Evolutionary conservation across 2,329 filamentous ascomycete genomes (phyloP), one percentile per base, ranked within the genome.

Genomic region (Elsinoe batatas): DNA sequence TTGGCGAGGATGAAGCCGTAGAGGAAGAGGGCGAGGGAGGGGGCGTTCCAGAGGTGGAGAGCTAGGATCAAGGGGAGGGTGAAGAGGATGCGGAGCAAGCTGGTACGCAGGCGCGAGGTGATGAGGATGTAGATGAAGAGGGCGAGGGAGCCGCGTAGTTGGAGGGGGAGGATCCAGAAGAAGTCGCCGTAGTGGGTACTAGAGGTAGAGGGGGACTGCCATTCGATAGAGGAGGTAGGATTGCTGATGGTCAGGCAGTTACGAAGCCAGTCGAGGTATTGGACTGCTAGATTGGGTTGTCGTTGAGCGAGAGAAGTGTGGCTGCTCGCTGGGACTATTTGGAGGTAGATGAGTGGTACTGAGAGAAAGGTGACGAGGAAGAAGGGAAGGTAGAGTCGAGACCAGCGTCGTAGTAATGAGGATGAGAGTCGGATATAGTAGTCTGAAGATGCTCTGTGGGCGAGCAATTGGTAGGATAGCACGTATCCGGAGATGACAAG

Each of bases 161-260:
- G 26, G 3, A 35, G n/a, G 11, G 18, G 44, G 10, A 49, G 11
- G 51, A 77, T 72, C 76, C 76, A 79, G 53, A 63, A 67, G 1
- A 79, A 63, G 53, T 71, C 68, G 3, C 66, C 70, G 63, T 79
- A 79, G 62, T 79, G 76, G 1, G 76, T 78, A 68, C 78, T 79
- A 37, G 69, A 72, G 70, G 40, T 44, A 20, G 40, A 44, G 18
- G 18, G 3, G 18, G n/a, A 6, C 18, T 26, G 18, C 51, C 37
- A 54, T 20, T 33, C 22, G 12, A 43, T 18, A 10, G 22, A 1
- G 15, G 17, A 37, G 56, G 13, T 20, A 5, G 44, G 44, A 15
- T 49, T 49, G 26, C 26, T 33, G 44, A 10, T 17, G 2, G 26
- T 11, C 18, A 49, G 13, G 17, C 7, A 49, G n/a, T 33, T 35